These are phyloP conservation scores for Odonthalia washingtoniensis DNA, from an alignment of 31 red algal species.

Conservation along the genomic window DNA sequence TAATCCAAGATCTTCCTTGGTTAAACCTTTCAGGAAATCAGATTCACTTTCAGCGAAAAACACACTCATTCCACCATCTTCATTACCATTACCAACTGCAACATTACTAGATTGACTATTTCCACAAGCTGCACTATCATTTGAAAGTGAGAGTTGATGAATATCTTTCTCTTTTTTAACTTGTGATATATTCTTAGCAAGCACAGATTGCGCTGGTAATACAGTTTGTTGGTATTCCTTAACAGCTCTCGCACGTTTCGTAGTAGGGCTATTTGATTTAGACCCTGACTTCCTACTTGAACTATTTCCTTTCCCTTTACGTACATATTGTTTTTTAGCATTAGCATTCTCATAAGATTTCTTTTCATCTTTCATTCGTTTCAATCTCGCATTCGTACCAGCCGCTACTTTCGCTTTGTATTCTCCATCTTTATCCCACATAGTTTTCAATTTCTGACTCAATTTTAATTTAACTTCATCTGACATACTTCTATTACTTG, in stretches of 20 bases:
- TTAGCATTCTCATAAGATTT: neutral
- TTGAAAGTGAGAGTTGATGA: neutral
- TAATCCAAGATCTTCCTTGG: slow-evolving; percentile 72
- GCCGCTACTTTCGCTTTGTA: slow-evolving; percentile 61
- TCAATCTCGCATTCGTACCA: slow-evolving; percentile 53
- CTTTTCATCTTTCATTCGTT: neutral
- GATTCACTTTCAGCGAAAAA: slow-evolving; percentile 22
- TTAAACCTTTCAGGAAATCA: slow-evolving; percentile 38
- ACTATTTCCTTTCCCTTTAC: neutral
- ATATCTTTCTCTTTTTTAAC: neutral
- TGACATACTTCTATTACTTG: slow-evolving; percentile 45
- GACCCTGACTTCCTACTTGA: neutral
- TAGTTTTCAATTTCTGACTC: slow-evolving; percentile 59
- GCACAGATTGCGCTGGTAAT: too few relatives aligned
- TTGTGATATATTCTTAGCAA: neutral
- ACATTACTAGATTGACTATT: neutral
- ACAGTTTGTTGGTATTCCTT: neutral
- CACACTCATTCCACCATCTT: neutral
- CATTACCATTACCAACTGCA: neutral
- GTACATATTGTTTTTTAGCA: too few relatives aligned
- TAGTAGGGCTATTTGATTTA: neutral
- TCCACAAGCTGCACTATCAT: neutral
- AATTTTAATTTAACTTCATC: slow-evolving; percentile 68
- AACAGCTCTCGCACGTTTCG: neutral
- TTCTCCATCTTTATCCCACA: slow-evolving; percentile 84